Conservation (phyloP, 148 eudicot species). For the Mesembryanthemum crystallinum region DNA sequence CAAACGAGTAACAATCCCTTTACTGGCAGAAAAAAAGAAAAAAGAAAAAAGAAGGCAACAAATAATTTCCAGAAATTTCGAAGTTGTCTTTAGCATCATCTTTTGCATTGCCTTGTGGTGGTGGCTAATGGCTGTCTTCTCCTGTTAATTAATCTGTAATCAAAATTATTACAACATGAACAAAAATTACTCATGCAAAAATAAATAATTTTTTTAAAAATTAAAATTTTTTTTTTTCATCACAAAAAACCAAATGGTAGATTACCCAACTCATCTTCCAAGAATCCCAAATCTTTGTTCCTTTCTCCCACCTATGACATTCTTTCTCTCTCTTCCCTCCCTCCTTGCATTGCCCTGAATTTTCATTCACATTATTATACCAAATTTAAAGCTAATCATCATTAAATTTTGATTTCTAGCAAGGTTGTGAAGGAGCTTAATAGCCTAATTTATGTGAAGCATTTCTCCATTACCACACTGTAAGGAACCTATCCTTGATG, state of each 20-base stretch:
- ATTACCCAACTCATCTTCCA: slow-evolving; percentile 23
- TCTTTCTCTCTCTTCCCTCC: neutral
- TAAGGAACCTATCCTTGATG: slow-evolving; percentile 4
- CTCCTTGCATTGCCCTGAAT: neutral
- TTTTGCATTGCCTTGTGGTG: slow-evolving; percentile 15
- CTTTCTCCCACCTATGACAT: neutral
- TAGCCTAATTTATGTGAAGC: slow-evolving; percentile 10
- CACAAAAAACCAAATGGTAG: slow-evolving; percentile 15
- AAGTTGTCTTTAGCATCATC: neutral
- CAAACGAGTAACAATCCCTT: too few species aligned
- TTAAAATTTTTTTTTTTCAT: neutral
- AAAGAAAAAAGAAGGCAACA: neutral
- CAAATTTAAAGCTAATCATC: neutral
- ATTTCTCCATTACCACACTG: slow-evolving; percentile 2
- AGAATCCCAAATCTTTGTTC: slow-evolving; percentile 20
- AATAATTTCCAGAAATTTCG: slow-evolving; percentile 4
- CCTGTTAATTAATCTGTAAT: slow-evolving; percentile 16
- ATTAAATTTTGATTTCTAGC: neutral
- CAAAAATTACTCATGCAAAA: neutral
- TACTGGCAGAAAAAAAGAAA: too few species aligned
- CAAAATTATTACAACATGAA: neutral
- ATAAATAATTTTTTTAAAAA: neutral
- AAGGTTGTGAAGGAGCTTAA: neutral
- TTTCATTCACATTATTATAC: neutral
- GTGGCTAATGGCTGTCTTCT: slow-evolving; percentile 15